Conservation (phyloP, 1,284 basidiomycete species). For the Trichosporon inkin region DNA sequence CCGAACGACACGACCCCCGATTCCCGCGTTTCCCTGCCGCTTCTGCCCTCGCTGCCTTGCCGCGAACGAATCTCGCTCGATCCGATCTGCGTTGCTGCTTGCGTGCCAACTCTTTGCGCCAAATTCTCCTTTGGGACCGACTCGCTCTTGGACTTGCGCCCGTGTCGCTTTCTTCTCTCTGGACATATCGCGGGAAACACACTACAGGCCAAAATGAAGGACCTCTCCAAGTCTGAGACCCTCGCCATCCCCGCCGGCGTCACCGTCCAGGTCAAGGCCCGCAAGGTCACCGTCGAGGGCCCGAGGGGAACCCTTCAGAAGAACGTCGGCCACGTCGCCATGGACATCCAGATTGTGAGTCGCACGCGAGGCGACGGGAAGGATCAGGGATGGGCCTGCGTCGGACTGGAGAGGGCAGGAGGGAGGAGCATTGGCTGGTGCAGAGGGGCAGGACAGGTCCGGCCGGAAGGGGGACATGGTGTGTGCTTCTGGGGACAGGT, state of each 20-base stretch:
- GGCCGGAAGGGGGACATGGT: too few relatives aligned
- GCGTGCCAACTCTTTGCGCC: neutral
- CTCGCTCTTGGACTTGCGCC: neutral
- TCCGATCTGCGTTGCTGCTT: neutral
- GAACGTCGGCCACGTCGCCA: constrained; percentile 89
- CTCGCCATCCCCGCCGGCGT: constrained; percentile 83
- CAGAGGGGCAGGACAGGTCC: neutral
- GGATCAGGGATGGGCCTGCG: neutral
- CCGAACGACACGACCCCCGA: constrained; percentile 1
- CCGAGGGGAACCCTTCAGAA: constrained; percentile 85
- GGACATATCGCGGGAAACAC: constrained; percentile 1
- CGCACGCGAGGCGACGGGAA: constrained; percentile 2
- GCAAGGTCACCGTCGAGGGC: constrained; percentile 81
- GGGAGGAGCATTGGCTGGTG: neutral
- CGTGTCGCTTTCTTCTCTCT: neutral
- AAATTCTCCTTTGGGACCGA: neutral
- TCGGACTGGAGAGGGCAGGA: neutral
- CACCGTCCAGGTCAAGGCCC: constrained; percentile 77
- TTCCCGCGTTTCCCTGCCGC: neutral
- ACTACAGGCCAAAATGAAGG: constrained; percentile 49
- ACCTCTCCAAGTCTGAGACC: constrained; percentile 63
- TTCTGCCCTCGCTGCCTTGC: neutral
- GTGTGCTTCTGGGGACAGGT: neutral
- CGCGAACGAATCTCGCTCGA: neutral
- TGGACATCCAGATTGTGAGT: constrained; percentile 85